These are phyloP conservation scores for Phialemonium atrogriseum DNA, from an alignment of 2,329 filamentous ascomycete species.

Conservation along the genomic window DNA sequence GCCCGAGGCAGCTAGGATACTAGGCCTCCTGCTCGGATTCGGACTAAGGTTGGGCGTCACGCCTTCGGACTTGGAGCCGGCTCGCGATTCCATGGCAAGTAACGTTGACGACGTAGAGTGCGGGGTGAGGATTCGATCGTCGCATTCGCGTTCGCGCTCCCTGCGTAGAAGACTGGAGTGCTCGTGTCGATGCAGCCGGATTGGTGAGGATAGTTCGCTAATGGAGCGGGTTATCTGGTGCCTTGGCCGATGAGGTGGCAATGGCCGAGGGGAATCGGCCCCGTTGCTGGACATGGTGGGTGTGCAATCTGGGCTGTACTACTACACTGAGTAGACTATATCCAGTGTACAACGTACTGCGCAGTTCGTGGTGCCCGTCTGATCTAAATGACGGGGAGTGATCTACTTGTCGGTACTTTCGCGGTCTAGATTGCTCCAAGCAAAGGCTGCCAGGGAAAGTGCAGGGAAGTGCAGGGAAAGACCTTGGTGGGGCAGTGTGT, in stretches of 20 bases:
- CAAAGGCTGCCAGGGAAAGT: too few relatives aligned
- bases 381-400: too few relatives aligned
- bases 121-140: constrained; percentile 17
- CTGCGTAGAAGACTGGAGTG: constrained; percentile 6
- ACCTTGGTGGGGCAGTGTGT: too few relatives aligned
- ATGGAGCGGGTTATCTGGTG: constrained; percentile 50
- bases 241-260: constrained; percentile 28
- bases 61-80: too few relatives aligned
- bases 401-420: too few relatives aligned
- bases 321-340: too few relatives aligned
- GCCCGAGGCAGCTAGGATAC: constrained; percentile 20
- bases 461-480: too few relatives aligned
- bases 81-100: too few relatives aligned
- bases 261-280: constrained; percentile 18
- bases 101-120: too few relatives aligned
- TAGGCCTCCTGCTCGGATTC: constrained; percentile 33
- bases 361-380: too few relatives aligned
- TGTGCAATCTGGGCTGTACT: constrained; percentile 1
- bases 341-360: too few relatives aligned
- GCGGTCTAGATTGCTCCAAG: too few relatives aligned
- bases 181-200: constrained; percentile 29
- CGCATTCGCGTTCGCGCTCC: constrained; percentile 22
- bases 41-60: constrained; percentile 34
- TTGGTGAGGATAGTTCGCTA: constrained; percentile 42
- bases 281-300: constrained; percentile 25